phyloP scores from a whole-genome alignment of 495 filamentous ascomycete genomes.

The Talaromyces borbonicus region DNA sequence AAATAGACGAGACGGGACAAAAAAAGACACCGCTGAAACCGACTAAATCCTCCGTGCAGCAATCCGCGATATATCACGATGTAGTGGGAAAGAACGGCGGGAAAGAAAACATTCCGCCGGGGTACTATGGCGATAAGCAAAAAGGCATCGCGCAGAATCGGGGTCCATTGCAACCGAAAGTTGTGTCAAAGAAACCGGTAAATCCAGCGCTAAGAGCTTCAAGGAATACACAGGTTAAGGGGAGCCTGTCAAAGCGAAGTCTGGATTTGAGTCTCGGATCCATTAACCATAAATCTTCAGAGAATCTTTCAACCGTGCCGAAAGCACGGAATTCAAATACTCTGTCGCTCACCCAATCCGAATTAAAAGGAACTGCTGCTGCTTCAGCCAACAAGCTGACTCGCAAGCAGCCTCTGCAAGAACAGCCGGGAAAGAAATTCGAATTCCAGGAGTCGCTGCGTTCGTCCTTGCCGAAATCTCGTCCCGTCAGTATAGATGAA shows the following conservation, averaged over 20 bases:
- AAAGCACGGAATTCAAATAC: neutral
- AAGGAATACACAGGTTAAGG: neutral
- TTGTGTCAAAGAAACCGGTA: neutral
- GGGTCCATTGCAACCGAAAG: slow-evolving; percentile 9
- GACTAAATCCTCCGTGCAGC: slow-evolving; percentile 23
- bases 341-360: too few relatives aligned
- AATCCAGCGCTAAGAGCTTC: neutral
- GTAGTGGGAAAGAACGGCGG: slow-evolving; percentile 32
- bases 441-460: neutral
- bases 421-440: neutral
- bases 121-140: slow-evolving; percentile 12
- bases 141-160: slow-evolving; percentile 1
- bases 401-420: too few relatives aligned
- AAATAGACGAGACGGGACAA: slow-evolving; percentile 18
- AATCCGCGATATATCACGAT: slow-evolving; percentile 20
- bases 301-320: neutral
- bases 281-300: neutral
- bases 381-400: too few relatives aligned
- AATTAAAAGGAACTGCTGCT: too few relatives aligned
- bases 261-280: neutral
- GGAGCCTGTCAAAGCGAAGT: too few relatives aligned
- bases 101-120: slow-evolving; percentile 41
- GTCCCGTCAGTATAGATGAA: slow-evolving; percentile 12
- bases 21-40: slow-evolving; percentile 28
- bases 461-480: neutral